Conservation (phyloP, 78 protist genomes). For the Dictyostelium capitatum region DNA sequence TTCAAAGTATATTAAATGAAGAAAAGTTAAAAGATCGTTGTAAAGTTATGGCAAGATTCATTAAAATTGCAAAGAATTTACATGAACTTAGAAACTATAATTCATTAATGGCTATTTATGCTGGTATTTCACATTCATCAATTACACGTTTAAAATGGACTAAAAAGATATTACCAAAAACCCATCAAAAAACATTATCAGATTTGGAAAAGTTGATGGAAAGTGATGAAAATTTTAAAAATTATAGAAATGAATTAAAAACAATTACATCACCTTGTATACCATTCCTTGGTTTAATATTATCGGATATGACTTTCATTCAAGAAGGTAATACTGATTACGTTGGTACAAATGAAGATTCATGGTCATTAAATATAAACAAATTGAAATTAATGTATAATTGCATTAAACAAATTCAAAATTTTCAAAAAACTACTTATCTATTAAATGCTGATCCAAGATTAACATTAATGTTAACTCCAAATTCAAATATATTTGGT, state of each 20-base stretch:
- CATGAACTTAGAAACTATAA: constrained; percentile 62
- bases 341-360: not conserved
- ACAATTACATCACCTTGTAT: constrained; percentile 68
- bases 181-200: constrained; percentile 49
- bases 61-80: constrained; percentile 63
- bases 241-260: constrained; percentile 62
- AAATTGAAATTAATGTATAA: constrained; percentile 50
- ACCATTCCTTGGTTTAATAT: constrained; percentile 56
- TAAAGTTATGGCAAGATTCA: constrained; percentile 75
- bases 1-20: constrained; percentile 73
- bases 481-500: constrained; percentile 68
- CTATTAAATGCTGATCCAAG: constrained; percentile 74
- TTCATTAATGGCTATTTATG: constrained; percentile 78
- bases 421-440: constrained; percentile 42
- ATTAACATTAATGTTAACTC: constrained; percentile 47
- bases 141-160: constrained; percentile 65
- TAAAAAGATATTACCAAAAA: constrained; percentile 56
- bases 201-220: constrained; percentile 67
- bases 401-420: constrained; percentile 65
- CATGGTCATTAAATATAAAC: constrained; percentile 24
- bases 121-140: constrained; percentile 64
- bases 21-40: constrained; percentile 62
- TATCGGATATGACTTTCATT: constrained; percentile 64
- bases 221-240: constrained; percentile 66
- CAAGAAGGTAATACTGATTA: constrained; percentile 70